These are phyloP conservation scores for Epichloe gansuensis DNA, from an alignment of 2,329 filamentous ascomycete genomes.

Conservation along the genomic window DNA sequence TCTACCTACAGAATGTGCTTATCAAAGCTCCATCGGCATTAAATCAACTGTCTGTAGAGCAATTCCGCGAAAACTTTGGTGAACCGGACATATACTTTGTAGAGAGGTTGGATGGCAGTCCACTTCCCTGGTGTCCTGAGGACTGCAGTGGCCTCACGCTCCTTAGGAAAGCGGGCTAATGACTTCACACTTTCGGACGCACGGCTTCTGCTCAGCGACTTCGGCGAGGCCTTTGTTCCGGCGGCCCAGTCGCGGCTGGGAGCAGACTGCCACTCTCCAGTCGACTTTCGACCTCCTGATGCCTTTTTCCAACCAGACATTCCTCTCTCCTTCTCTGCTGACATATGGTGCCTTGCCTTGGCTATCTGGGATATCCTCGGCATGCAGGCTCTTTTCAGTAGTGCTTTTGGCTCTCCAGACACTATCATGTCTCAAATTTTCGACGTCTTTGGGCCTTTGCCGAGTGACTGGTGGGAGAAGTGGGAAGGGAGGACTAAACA, in stretches of 20 bases:
- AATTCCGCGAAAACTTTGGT: too few species aligned
- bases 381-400: constrained; percentile 4
- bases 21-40: too few species aligned
- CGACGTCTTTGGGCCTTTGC: constrained; percentile 6
- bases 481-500: constrained; percentile 1
- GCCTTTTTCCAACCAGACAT: constrained; percentile 20
- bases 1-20: too few species aligned
- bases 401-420: background rate
- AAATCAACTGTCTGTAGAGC: too few species aligned
- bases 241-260: constrained; percentile 7
- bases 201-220: constrained; percentile 18
- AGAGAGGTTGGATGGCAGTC: constrained; percentile 9
- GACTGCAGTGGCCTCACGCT: constrained; percentile 19
- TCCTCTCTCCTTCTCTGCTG: constrained; percentile 22
- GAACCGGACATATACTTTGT: constrained; percentile 8
- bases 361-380: constrained; percentile 22
- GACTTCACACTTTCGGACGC: constrained; percentile 15
- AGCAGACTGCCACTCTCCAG: constrained; percentile 18
- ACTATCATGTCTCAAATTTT: constrained; percentile 1
- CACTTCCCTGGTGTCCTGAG: constrained; percentile 17
- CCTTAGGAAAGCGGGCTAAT: constrained; percentile 20
- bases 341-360: constrained; percentile 27
- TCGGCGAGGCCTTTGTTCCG: constrained; percentile 23
- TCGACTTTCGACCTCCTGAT: constrained; percentile 21
- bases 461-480: constrained; percentile 1